Percentiles rank a stretch among this genome's conserved stretches.
These are phyloP conservation scores for Pulicaria dysenterica DNA, from an alignment of 129 eudicot species.

Conservation along the genomic window DNA sequence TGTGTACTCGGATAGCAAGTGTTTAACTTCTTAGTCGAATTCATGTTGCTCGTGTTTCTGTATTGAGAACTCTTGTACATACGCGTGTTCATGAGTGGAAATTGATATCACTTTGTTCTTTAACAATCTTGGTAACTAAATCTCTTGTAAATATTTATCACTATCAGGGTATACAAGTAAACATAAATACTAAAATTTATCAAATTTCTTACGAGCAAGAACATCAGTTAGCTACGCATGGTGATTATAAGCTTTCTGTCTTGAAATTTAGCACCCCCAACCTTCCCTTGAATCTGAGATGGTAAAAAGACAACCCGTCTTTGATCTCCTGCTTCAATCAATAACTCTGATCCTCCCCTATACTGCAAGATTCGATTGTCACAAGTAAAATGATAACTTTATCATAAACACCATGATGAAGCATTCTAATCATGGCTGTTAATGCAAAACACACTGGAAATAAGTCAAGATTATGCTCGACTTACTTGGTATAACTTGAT, in stretches of 20 bases:
- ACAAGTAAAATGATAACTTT: constrained; percentile 7
- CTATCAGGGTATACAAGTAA: constrained; percentile 13
- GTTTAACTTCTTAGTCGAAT: constrained; percentile 37
- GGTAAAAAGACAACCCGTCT: constrained; percentile 80
- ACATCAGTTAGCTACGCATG: constrained; percentile 37
- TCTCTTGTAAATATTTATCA: no score
- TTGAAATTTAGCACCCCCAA: constrained; percentile 79
- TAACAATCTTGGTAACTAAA: background rate
- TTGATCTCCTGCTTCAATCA: constrained; percentile 98
- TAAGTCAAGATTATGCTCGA: background rate
- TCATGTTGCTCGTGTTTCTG: background rate
- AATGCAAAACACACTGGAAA: background rate
- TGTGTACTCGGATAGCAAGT: constrained; percentile 43
- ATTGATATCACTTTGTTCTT: constrained; percentile 4
- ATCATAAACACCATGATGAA: background rate
- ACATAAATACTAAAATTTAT: background rate
- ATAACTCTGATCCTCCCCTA: constrained; percentile 86
- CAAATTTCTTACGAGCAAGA: background rate
- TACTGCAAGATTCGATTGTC: constrained; percentile 52
- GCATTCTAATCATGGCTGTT: no score
- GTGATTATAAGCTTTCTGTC: constrained; percentile 78
- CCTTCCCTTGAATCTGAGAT: constrained; percentile 86
- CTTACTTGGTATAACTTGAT: constrained; percentile 92
- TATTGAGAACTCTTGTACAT: constrained; percentile 19
- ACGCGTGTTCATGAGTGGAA: constrained; percentile 5